A percentile compares a stretch with the other conserved stretches of the same genome.
phyloP scores from a whole-genome alignment of 2,329 filamentous ascomycete genomes.

The Capronia americana region DNA sequence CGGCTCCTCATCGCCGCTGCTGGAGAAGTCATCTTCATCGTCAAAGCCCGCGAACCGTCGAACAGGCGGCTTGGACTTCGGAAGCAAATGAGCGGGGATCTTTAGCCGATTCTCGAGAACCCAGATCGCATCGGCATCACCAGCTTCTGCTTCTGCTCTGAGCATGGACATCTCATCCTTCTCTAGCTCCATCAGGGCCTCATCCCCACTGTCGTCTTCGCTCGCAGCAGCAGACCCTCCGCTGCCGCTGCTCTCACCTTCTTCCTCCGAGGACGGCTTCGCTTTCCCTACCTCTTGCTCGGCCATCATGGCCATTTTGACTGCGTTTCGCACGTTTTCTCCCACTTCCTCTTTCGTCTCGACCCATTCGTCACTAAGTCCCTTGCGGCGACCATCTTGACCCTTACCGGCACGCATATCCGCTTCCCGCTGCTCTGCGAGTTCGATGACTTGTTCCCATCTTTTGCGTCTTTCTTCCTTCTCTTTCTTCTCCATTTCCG shows the following conservation, averaged over 20 bases:
- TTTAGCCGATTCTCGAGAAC: constrained; percentile 40
- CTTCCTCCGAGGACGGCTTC: constrained; percentile 48
- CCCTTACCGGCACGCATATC: constrained; percentile 74
- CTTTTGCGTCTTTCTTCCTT: constrained; percentile 82
- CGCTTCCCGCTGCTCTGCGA: constrained; percentile 80
- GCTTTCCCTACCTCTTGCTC: constrained; percentile 49
- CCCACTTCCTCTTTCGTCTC: constrained; percentile 91
- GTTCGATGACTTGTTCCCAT: constrained; percentile 87
- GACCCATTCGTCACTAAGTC: constrained; percentile 83
- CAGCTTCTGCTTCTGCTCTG: constrained; percentile 36
- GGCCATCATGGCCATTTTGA: constrained; percentile 74
- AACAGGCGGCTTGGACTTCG: constrained; percentile 36
- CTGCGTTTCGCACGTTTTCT: constrained; percentile 80
- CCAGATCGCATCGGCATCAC: constrained; percentile 40
- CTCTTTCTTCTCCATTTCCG: constrained; percentile 94
- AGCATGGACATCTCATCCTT: constrained; percentile 37
- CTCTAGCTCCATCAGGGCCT: constrained; percentile 42
- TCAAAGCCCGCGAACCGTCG: constrained; percentile 55
- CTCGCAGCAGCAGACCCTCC: constrained; percentile 46
- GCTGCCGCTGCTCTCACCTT: constrained; percentile 47
- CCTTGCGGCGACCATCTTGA: constrained; percentile 61
- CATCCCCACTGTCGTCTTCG: constrained; percentile 47
- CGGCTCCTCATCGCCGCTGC: constrained; percentile 51
- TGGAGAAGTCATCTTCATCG: constrained; percentile 54
- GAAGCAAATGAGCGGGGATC: constrained; percentile 35